These are phyloP conservation scores for Lagenidium giganteum DNA, from an alignment of 352 stramenopile species.

Conservation along the genomic window DNA sequence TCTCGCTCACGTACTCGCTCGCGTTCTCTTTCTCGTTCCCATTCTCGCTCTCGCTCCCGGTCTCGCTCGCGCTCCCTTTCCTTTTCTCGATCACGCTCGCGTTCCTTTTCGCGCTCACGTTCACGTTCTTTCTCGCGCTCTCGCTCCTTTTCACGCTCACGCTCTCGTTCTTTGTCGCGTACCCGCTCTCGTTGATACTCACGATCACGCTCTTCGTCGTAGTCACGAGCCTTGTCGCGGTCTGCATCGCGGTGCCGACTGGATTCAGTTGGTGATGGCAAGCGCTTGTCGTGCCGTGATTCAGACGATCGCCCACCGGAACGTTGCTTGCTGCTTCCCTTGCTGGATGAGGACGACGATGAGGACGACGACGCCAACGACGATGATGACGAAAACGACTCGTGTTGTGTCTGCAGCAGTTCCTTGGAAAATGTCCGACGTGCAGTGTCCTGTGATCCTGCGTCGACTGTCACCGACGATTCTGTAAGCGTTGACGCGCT, in stretches of 20 bases:
- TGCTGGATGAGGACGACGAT: slow-evolving; percentile 4
- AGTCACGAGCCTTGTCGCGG: background rate
- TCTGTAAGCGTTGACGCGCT: too few relatives aligned
- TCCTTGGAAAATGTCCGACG: too few relatives aligned
- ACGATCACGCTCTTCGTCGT: slow-evolving; percentile 9
- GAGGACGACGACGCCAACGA: slow-evolving; percentile 12
- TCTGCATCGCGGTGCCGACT: background rate
- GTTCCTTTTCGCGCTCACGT: slow-evolving; percentile 1
- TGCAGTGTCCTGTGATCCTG: too few relatives aligned
- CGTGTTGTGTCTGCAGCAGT: background rate
- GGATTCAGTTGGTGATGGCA: slow-evolving; percentile 26
- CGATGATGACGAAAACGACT: slow-evolving; percentile 17
- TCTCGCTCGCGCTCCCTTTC: slow-evolving; percentile 1
- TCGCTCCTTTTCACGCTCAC: slow-evolving; percentile 19
- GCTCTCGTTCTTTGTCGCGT: slow-evolving; percentile 20
- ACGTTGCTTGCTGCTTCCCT: background rate
- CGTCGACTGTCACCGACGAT: too few relatives aligned
- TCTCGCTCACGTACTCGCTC: slow-evolving; percentile 12
- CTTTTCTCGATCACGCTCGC: slow-evolving; percentile 17
- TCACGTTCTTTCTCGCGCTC: slow-evolving; percentile 9
- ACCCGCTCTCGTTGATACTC: slow-evolving; percentile 14
- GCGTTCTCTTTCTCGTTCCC: slow-evolving; percentile 9
- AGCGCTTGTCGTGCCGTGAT: slow-evolving; percentile 22
- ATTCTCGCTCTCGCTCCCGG: slow-evolving; percentile 8
- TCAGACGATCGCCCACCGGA: too few relatives aligned